phyloP scores from a whole-genome alignment of 768 basidiomycete genomes.

The Termitomyces sp. region DNA sequence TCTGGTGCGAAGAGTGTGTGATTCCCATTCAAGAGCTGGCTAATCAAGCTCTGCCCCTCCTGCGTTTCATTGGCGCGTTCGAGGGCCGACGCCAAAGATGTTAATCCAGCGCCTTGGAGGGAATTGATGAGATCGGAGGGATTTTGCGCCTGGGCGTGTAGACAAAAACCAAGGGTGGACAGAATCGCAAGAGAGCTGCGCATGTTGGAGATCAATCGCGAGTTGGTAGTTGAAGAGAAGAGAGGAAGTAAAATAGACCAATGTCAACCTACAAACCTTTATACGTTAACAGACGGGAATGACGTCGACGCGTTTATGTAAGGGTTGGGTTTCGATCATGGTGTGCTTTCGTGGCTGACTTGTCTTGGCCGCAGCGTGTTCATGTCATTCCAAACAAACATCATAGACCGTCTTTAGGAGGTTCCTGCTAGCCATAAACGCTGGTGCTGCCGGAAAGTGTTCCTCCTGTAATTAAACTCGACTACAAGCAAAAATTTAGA shows the following conservation, averaged over 20 bases:
- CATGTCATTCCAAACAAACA: neutral
- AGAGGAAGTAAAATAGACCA: neutral
- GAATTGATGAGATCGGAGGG: conserved; percentile 7
- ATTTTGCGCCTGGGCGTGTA: conserved; percentile 12
- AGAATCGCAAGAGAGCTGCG: neutral
- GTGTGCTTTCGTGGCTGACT: neutral
- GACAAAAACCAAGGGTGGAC: neutral
- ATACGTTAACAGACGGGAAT: conserved; percentile 3
- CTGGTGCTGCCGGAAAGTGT: too few relatives aligned
- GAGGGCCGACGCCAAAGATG: conserved; percentile 8
- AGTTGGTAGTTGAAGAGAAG: neutral
- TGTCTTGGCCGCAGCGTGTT: neutral
- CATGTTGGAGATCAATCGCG: neutral
- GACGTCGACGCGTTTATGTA: conserved; percentile 6
- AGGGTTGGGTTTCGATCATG: neutral
- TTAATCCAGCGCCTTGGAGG: conserved; percentile 9
- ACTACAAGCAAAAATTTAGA: neutral
- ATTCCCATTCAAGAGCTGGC: conserved; percentile 10
- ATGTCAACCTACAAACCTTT: neutral
- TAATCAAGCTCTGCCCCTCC: conserved; percentile 7
- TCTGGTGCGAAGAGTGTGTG: conserved; percentile 18
- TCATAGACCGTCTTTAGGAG: neutral
- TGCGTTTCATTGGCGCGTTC: conserved; percentile 6
- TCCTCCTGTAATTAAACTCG: neutral
- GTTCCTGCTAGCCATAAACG: neutral